Conservation (phyloP, 2,329 filamentous ascomycete species). For the Huntiella abstrusa region DNA sequence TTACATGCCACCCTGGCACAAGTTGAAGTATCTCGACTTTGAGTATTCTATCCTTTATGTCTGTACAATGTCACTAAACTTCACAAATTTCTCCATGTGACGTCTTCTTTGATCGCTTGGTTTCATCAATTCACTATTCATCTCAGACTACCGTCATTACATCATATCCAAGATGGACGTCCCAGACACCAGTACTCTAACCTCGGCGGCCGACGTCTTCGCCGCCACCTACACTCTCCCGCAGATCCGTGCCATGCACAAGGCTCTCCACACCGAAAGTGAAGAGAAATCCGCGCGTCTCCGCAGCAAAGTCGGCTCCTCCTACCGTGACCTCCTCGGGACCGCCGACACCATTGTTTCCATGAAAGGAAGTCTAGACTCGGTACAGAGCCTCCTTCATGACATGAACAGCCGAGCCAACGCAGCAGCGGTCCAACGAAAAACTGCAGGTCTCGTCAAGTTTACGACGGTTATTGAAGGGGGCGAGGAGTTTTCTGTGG, state of each 20-base stretch:
- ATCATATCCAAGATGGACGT: slow-evolving; percentile 5
- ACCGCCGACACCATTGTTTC: slow-evolving; percentile 87
- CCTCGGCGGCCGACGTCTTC: slow-evolving; percentile 36
- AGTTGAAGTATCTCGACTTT: no score
- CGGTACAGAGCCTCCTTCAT: slow-evolving; percentile 51
- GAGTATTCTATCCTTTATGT: no score
- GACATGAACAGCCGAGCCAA: slow-evolving; percentile 64
- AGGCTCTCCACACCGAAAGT: slow-evolving; percentile 36
- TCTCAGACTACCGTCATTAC: not conserved
- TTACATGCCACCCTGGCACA: no score
- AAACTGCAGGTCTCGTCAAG: slow-evolving; percentile 33
- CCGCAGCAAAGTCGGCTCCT: slow-evolving; percentile 43
- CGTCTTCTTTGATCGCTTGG: no score
- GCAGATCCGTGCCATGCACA: slow-evolving; percentile 44
- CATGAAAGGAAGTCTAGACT: slow-evolving; percentile 64
- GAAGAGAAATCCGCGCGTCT: slow-evolving; percentile 44
- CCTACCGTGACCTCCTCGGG: slow-evolving; percentile 74
- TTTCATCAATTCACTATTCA: not conserved
- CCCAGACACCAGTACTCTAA: slow-evolving; percentile 17
- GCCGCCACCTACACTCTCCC: slow-evolving; percentile 37
- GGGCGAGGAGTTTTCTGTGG: slow-evolving; percentile 13
- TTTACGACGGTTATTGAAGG: slow-evolving; percentile 3
- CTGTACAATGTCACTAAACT: no score
- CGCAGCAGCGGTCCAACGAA: slow-evolving; percentile 46
- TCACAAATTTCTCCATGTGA: no score